Conservation (phyloP, 768 basidiomycete genomes). For the Lyophyllum decastes region DNA sequence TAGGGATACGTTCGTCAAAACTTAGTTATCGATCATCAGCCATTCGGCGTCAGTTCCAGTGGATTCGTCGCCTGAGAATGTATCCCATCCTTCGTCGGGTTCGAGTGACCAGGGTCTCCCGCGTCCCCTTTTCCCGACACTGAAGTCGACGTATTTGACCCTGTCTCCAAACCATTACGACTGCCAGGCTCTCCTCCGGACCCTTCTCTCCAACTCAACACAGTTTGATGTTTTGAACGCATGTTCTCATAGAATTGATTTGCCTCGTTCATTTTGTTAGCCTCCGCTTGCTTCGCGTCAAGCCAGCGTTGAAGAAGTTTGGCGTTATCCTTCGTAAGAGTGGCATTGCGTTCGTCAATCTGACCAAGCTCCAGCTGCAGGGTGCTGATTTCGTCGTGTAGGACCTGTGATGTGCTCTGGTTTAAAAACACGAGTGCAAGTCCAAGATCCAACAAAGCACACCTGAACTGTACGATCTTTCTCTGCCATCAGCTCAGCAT, state of each 20-base stretch:
- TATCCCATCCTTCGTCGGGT: conserved; percentile 71
- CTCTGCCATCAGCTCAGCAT: conserved; percentile 83
- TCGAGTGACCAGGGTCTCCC: conserved; percentile 45
- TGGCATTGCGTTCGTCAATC: conserved; percentile 83
- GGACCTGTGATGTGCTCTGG: conserved; percentile 52
- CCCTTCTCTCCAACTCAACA: conserved; percentile 57
- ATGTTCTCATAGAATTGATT: conserved; percentile 89
- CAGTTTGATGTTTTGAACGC: conserved; percentile 70
- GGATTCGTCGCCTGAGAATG: conserved; percentile 68
- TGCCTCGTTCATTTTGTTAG: conserved; percentile 93
- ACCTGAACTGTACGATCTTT: conserved; percentile 91
- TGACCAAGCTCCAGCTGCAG: conserved; percentile 89
- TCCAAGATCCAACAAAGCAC: conserved; percentile 26
- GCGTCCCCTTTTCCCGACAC: conserved; percentile 74
- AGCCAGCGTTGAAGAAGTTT: conserved; percentile 96
- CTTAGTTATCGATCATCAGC: conserved; percentile 64
- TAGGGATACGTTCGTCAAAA: conserved; percentile 18
- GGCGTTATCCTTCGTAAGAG: conserved; percentile 90
- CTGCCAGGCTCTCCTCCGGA: conserved; percentile 23
- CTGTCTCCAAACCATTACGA: conserved; percentile 29
- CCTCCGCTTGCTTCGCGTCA: conserved; percentile 91
- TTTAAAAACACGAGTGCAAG: conserved; percentile 4
- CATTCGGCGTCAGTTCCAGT: conserved; percentile 91
- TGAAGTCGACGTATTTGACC: conserved; percentile 32
- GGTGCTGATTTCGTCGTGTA: conserved; percentile 94